Evolutionary conservation across 495 filamentous ascomycete species (phyloP).

Genomic region (Neurospora sp.): DNA sequence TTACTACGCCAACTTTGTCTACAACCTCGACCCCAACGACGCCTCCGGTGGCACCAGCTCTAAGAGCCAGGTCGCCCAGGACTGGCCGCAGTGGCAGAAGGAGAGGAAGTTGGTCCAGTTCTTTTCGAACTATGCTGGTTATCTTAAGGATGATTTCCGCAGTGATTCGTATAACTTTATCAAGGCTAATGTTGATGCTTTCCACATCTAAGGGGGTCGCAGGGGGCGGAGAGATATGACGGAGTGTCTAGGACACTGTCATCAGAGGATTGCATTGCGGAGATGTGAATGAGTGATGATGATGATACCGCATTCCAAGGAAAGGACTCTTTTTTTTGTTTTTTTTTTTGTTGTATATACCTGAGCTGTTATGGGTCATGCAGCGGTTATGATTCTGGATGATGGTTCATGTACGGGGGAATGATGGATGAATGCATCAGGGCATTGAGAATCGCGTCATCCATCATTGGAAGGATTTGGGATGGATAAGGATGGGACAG

Average conservation of each 20-base stretch:
- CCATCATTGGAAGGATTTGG: not conserved
- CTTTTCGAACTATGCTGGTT: constrained; percentile 28
- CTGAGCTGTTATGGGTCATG: not conserved
- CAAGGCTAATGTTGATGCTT: constrained; percentile 27
- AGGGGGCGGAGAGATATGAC: not conserved
- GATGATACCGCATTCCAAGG: not conserved
- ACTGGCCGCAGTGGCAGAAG: constrained; percentile 54
- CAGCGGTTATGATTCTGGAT: not conserved
- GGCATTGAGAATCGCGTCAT: not conserved
- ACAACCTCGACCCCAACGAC: constrained; percentile 54
- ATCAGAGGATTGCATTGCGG: not conserved
- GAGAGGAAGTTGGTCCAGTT: constrained; percentile 49
- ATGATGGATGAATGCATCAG: not conserved
- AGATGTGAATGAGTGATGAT: not conserved
- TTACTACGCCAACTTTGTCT: constrained; percentile 58
- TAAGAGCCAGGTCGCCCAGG: constrained; percentile 21
- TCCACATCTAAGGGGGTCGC: constrained; percentile 36
- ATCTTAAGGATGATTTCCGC: constrained; percentile 53
- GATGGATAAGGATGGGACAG: not conserved
- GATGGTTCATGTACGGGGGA: not conserved
- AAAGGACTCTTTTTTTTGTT: not conserved
- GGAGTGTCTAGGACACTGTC: not conserved
- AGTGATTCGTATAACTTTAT: constrained; percentile 39
- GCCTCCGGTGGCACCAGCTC: constrained; percentile 23
- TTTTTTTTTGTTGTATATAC: not conserved